These are phyloP conservation scores for Persicaria maculosa DNA, from an alignment of 148 eudicot genomes.

Conservation along the genomic window DNA sequence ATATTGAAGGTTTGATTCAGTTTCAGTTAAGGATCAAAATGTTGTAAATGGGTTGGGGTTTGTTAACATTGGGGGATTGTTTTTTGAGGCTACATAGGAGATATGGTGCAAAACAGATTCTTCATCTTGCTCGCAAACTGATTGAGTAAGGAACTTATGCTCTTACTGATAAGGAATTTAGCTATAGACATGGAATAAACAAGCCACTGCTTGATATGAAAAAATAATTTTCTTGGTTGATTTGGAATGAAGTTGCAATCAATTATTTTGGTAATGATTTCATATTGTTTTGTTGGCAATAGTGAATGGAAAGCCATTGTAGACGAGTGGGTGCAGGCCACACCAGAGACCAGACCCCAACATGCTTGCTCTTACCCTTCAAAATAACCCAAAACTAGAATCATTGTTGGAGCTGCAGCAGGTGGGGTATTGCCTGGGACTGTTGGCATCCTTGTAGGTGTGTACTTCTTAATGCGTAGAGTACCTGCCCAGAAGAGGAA, in stretches of 20 bases:
- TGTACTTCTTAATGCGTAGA: constrained; percentile 19
- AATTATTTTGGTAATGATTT: background rate
- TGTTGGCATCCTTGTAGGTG: constrained; percentile 19
- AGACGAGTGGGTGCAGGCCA: no score
- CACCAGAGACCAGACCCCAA: no score
- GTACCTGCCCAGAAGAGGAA: constrained; percentile 24
- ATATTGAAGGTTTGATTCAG: constrained; percentile 52
- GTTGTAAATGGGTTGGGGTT: background rate
- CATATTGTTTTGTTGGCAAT: constrained; percentile 1
- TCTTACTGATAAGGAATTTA: no score
- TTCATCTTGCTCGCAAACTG: constrained; percentile 47
- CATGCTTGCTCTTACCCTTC: background rate
- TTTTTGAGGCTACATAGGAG: constrained; percentile 59
- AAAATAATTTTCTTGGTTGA: background rate
- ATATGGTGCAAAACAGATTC: constrained; percentile 55
- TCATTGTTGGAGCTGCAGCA: constrained; percentile 24
- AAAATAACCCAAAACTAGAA: constrained; percentile 12
- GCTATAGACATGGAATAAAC: background rate
- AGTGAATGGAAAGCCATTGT: no score
- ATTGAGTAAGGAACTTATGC: constrained; percentile 47
- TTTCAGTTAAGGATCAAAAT: background rate
- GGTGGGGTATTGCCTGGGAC: constrained; percentile 9
- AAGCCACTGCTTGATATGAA: background rate
- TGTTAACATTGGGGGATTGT: background rate
- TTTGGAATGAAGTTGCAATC: no score